A percentile compares a stretch with the other conserved stretches of the same genome.
phyloP scores from a whole-genome alignment of 106 monocot genomes.

The Iris macrosiphon region DNA sequence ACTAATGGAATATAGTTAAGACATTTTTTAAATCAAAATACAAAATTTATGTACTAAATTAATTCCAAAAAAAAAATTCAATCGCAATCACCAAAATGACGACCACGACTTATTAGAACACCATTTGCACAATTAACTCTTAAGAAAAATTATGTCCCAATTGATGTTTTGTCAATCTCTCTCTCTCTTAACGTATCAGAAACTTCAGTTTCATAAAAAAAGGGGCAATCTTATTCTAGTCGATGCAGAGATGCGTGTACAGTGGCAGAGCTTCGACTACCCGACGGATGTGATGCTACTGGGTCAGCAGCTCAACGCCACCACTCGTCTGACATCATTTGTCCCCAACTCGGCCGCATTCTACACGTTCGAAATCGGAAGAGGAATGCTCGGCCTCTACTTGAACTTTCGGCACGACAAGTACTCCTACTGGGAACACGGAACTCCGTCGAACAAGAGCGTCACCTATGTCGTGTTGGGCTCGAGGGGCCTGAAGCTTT shows the following conservation, averaged over 20 bases:
- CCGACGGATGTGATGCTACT: slow-evolving; percentile 31
- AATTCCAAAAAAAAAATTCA: no score
- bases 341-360: slow-evolving; percentile 3
- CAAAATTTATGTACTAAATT: no score
- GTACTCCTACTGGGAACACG: slow-evolving; percentile 49
- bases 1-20: no score
- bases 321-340: slow-evolving; percentile 11
- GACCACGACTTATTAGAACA: no score
- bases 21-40: no score
- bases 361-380: slow-evolving; percentile 39
- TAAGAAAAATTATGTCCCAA: no score
- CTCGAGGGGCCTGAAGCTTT: slow-evolving; percentile 31
- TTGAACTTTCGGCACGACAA: slow-evolving; percentile 18
- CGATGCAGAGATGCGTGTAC: slow-evolving; percentile 15
- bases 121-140: no score
- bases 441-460: not conserved
- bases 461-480: slow-evolving; percentile 22
- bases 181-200: slow-evolving; percentile 6
- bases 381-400: slow-evolving; percentile 15
- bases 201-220: slow-evolving; percentile 15
- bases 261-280: slow-evolving; percentile 54
- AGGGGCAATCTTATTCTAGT: slow-evolving; percentile 40
- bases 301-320: slow-evolving; percentile 18
- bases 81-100: no score
- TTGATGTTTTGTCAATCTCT: no score